Percentiles rank a stretch among this genome's conserved stretches.
phyloP scores from a whole-genome alignment of 2,329 filamentous ascomycete genomes.

The Ophiognomonia clavigignenti-juglandacearum region DNA sequence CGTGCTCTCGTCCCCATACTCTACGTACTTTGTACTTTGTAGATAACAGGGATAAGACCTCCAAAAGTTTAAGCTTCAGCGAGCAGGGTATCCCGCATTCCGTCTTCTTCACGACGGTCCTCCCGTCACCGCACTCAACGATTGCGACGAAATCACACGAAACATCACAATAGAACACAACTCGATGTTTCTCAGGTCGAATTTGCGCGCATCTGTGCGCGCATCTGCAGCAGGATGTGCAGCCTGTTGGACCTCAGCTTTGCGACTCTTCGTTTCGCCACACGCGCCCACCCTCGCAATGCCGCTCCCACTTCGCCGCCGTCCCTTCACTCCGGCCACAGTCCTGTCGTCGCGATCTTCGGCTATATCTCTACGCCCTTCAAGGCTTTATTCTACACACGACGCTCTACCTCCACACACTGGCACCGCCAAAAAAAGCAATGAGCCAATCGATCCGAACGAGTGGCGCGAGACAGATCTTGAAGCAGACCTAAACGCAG shows the following conservation, averaged over 20 bases:
- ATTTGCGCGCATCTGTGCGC: conserved; percentile 23
- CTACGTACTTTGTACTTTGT: too few relatives aligned
- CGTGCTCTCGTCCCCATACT: too few relatives aligned
- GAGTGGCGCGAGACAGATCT: not conserved
- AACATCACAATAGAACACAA: not conserved
- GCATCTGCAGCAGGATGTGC: conserved; percentile 25
- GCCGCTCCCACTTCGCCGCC: conserved; percentile 9
- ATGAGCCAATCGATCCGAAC: conserved; percentile 15
- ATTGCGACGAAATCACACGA: too few relatives aligned
- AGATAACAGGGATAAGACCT: too few relatives aligned
- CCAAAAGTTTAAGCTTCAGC: too few relatives aligned
- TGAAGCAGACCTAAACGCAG: conserved; percentile 1
- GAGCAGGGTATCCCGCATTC: too few relatives aligned
- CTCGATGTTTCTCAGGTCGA: conserved; percentile 19
- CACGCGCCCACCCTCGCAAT: not conserved
- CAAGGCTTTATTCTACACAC: conserved; percentile 7
- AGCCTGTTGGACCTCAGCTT: conserved; percentile 23
- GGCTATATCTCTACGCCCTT: not conserved
- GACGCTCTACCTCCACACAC: too few relatives aligned
- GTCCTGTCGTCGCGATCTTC: too few relatives aligned
- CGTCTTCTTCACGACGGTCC: too few relatives aligned
- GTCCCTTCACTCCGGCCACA: too few relatives aligned
- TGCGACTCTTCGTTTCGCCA: conserved; percentile 22
- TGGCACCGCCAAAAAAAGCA: not conserved
- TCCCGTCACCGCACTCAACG: too few relatives aligned